A percentile compares a stretch with the other conserved stretches of the same genome.
phyloP scores from a whole-genome alignment of 2,329 filamentous ascomycete genomes.

The Emmonsiellopsis sp. region DNA sequence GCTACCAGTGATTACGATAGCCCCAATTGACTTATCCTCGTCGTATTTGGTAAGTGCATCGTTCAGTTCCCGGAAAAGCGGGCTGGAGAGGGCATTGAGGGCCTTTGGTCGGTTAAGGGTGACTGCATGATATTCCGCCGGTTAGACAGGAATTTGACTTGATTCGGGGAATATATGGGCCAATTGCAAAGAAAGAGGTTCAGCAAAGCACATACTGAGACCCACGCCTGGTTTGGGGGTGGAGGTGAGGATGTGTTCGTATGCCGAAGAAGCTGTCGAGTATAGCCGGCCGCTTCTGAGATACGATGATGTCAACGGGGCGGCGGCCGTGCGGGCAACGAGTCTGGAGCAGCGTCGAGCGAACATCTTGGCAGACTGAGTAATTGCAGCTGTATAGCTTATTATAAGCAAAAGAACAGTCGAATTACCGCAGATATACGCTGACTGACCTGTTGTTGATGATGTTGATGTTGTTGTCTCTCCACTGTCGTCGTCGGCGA shows the following conservation, averaged over 20 bases:
- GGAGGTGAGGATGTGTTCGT: constrained; percentile 76
- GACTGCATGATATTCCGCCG: constrained; percentile 45
- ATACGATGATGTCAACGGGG: constrained; percentile 28
- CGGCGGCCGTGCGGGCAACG: constrained; percentile 45
- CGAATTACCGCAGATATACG: neutral
- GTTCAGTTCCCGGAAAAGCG: constrained; percentile 85
- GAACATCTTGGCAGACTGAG: constrained; percentile 36
- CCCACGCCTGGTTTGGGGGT: constrained; percentile 82
- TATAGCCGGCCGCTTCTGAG: constrained; percentile 25
- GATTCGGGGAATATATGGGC: neutral
- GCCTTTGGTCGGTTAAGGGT: constrained; percentile 91
- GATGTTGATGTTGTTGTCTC: neutral
- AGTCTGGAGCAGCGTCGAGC: constrained; percentile 49
- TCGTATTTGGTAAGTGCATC: constrained; percentile 64
- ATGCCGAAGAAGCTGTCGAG: constrained; percentile 42
- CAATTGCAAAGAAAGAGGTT: neutral
- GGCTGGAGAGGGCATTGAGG: constrained; percentile 85
- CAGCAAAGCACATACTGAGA: constrained; percentile 53
- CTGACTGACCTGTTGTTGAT: neutral
- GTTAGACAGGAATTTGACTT: neutral
- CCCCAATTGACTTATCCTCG: constrained; percentile 57
- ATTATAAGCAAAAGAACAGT: neutral
- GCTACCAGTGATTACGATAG: constrained; percentile 80
- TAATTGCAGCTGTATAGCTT: constrained; percentile 26
- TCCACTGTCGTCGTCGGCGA: neutral